These are phyloP conservation scores for Knoxdaviesia capensis DNA, from an alignment of 2,329 filamentous ascomycete genomes.

Conservation along the genomic window DNA sequence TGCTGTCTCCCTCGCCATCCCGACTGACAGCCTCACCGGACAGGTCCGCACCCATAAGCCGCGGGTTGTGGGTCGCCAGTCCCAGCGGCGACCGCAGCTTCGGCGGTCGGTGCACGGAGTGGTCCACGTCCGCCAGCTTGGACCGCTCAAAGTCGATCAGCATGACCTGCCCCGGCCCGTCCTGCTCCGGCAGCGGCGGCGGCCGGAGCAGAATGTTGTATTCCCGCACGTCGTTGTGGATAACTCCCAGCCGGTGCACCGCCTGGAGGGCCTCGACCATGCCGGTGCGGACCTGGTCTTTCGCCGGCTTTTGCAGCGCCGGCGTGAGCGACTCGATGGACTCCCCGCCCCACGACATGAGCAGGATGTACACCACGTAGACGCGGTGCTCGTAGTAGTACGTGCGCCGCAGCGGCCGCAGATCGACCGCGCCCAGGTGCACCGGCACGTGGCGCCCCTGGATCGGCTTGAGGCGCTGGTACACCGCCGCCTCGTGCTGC, in stretches of 20 bases:
- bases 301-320: too few relatives aligned
- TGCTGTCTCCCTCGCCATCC: too few relatives aligned
- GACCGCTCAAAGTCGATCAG: slow-evolving; percentile 14
- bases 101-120: too few relatives aligned
- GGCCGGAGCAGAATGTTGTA: slow-evolving; percentile 11
- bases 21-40: too few relatives aligned
- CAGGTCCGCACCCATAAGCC: too few relatives aligned
- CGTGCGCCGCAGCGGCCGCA: slow-evolving; percentile 11
- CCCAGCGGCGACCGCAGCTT: too few relatives aligned
- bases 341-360: slow-evolving; percentile 15
- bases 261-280: slow-evolving; percentile 2
- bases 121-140: too few relatives aligned
- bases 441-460: slow-evolving; percentile 17
- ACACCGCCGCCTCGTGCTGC: slow-evolving; percentile 15
- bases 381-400: slow-evolving; percentile 15
- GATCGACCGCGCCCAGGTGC: slow-evolving; percentile 16
- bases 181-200: too few relatives aligned
- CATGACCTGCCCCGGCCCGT: slow-evolving; percentile 9
- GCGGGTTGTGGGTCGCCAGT: too few relatives aligned
- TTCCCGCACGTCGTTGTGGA: slow-evolving; percentile 9
- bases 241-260: slow-evolving; percentile 9
- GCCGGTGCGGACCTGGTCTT: background rate
- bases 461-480: slow-evolving; percentile 12
- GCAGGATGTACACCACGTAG: slow-evolving; percentile 13
- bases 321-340: background rate